These are phyloP conservation scores for Jasminum sambac DNA, from an alignment of 257 asterid species.

Conservation along the genomic window DNA sequence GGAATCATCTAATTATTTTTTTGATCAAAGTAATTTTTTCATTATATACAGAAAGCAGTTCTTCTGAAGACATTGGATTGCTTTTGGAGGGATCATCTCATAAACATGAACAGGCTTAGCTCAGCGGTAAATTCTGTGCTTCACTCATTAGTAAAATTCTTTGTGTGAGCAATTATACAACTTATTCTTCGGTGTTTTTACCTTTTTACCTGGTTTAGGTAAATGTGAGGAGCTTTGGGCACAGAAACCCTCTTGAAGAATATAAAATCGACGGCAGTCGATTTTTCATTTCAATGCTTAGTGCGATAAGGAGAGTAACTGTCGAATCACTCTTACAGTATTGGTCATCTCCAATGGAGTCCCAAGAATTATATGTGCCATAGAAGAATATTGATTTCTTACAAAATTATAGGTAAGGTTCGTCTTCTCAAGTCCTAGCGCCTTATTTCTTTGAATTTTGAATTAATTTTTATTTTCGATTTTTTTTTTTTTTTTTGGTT, in stretches of 20 bases:
- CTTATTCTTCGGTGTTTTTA: conserved; percentile 5
- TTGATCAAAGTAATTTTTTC: conserved; percentile 16
- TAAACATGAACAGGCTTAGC: conserved; percentile 95
- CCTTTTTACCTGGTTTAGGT: conserved; percentile 46
- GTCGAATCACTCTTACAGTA: conserved; percentile 82
- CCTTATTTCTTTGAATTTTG: background rate
- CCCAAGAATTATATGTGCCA: conserved; percentile 59
- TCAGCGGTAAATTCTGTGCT: conserved; percentile 64
- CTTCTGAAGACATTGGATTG: conserved; percentile 88
- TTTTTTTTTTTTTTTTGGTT: background rate
- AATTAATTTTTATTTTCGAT: no score
- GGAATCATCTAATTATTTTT: no score
- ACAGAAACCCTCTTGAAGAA: conserved; percentile 95
- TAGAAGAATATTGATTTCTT: conserved; percentile 23
- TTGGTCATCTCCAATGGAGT: conserved; percentile 93
- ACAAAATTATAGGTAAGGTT: conserved; percentile 26
- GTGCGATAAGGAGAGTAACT: conserved; percentile 85
- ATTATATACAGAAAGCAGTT: conserved; percentile 67
- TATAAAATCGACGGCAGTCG: conserved; percentile 99
- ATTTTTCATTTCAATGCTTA: conserved; percentile 94
- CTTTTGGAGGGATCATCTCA: conserved; percentile 99
- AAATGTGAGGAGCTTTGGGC: conserved; percentile 93
- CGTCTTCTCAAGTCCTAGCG: background rate
- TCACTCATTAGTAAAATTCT: conserved; percentile 1
- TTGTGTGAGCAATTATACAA: background rate